Conservation (phyloP, 192 early-diverging fungal genomes). For the Paraglomus brasilianum region DNA sequence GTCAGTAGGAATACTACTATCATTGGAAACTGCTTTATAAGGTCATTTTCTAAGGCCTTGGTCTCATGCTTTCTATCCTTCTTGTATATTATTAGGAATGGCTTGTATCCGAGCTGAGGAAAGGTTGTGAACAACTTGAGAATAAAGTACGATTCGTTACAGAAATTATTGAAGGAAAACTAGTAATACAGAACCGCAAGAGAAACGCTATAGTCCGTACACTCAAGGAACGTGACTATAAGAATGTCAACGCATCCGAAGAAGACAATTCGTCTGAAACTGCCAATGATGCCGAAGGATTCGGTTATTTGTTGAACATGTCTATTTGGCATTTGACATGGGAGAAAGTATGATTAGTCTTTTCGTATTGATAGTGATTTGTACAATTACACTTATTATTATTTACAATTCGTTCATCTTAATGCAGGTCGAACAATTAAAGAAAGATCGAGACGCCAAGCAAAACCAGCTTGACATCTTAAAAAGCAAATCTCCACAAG, state of each 20-base stretch:
- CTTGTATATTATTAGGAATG: constrained; percentile 36
- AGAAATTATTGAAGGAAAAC: constrained; percentile 83
- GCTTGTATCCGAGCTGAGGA: constrained; percentile 61
- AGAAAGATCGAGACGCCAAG: constrained; percentile 66
- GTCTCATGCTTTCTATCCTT: too few relatives aligned
- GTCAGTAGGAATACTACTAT: constrained; percentile 41
- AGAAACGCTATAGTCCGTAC: constrained; percentile 72
- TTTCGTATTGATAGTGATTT: background rate
- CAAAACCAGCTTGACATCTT: constrained; percentile 66
- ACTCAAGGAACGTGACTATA: constrained; percentile 66
- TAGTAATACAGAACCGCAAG: constrained; percentile 86
- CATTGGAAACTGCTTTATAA: background rate
- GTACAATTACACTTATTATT: too few relatives aligned
- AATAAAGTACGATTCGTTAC: constrained; percentile 88
- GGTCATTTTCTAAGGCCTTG: background rate
- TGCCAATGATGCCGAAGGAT: constrained; percentile 57
- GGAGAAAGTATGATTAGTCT: constrained; percentile 58
- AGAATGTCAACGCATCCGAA: constrained; percentile 57
- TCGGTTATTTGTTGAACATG: constrained; percentile 90
- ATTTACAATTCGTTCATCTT: too few relatives aligned
- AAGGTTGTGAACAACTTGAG: constrained; percentile 67
- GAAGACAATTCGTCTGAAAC: too few relatives aligned
- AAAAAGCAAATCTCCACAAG: constrained; percentile 60
- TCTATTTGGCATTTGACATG: constrained; percentile 87
- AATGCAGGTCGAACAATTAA: constrained; percentile 68